phyloP scores from a whole-genome alignment of 768 basidiomycete species.

The Aureoboletus auriporus region DNA sequence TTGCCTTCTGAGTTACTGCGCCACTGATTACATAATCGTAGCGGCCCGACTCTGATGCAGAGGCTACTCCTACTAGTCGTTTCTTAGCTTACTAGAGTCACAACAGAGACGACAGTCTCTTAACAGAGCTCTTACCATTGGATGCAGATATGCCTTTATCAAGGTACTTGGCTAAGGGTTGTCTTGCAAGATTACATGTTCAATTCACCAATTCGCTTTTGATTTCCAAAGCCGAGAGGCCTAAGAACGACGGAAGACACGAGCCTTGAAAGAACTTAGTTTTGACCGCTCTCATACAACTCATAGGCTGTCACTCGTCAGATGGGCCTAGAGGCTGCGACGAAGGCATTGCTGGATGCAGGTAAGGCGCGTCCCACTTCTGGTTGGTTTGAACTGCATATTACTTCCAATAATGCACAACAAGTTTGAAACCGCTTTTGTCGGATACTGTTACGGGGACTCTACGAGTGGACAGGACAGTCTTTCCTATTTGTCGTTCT shows the following conservation, averaged over 20 bases:
- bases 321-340: slow-evolving; percentile 87
- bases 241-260: slow-evolving; percentile 69
- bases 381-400: background rate
- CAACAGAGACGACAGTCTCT: too few relatives aligned
- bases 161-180: slow-evolving; percentile 44
- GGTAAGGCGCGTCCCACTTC: slow-evolving; percentile 30
- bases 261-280: slow-evolving; percentile 15
- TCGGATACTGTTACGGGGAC: slow-evolving; percentile 68
- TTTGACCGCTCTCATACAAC: background rate
- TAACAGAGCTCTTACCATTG: slow-evolving; percentile 43
- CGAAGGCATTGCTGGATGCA: slow-evolving; percentile 83
- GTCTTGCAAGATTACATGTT: background rate
- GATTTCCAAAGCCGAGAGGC: slow-evolving; percentile 52
- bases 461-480: slow-evolving; percentile 69
- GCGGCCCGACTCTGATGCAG: too few relatives aligned
- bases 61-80: too few relatives aligned
- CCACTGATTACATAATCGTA: too few relatives aligned
- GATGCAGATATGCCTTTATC: slow-evolving; percentile 54
- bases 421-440: slow-evolving; percentile 64
- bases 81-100: too few relatives aligned
- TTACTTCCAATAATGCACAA: slow-evolving; percentile 66
- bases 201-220: background rate
- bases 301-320: slow-evolving; percentile 23
- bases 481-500: background rate
- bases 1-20: too few relatives aligned